Evolutionary conservation across 768 basidiomycete genomes (phyloP).

Genomic region (Omphalotus guepiniiformis): DNA sequence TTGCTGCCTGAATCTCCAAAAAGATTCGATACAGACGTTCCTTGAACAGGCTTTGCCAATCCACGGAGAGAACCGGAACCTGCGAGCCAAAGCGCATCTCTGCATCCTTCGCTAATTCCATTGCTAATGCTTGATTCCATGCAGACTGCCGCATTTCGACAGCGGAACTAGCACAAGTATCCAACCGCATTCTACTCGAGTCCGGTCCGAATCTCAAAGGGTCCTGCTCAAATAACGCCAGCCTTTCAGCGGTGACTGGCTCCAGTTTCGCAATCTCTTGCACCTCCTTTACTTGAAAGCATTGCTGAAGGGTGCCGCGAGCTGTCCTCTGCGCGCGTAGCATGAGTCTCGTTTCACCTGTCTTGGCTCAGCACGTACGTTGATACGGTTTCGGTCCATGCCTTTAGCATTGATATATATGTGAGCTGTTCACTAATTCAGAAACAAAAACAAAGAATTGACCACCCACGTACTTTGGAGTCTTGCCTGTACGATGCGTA

Average conservation of each 20-base stretch:
- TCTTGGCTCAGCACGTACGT: too few species aligned
- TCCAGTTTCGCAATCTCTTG: not conserved
- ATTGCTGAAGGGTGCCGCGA: too few species aligned
- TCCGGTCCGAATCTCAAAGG: not conserved
- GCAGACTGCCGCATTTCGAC: not conserved
- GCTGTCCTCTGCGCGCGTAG: too few species aligned
- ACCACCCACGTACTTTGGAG: too few species aligned
- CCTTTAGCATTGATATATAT: too few species aligned
- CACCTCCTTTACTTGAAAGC: not conserved
- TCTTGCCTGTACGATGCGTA: too few species aligned
- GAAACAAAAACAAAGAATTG: too few species aligned
- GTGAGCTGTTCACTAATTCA: too few species aligned
- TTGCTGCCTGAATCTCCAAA: not conserved
- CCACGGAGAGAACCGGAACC: not conserved
- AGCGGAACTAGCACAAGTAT: not conserved
- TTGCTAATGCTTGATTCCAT: not conserved
- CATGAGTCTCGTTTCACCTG: too few species aligned
- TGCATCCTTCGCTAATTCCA: not conserved
- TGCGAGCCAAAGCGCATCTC: not conserved
- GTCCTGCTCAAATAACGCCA: not conserved
- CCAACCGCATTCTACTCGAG: not conserved
- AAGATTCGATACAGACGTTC: not conserved
- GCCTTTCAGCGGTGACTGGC: not conserved
- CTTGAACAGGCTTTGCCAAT: not conserved
- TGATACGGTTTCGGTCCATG: too few species aligned